These are phyloP conservation scores for Blastobotrys mokoenaii DNA, from an alignment of 805 yeast genomes.

Conservation along the genomic window DNA sequence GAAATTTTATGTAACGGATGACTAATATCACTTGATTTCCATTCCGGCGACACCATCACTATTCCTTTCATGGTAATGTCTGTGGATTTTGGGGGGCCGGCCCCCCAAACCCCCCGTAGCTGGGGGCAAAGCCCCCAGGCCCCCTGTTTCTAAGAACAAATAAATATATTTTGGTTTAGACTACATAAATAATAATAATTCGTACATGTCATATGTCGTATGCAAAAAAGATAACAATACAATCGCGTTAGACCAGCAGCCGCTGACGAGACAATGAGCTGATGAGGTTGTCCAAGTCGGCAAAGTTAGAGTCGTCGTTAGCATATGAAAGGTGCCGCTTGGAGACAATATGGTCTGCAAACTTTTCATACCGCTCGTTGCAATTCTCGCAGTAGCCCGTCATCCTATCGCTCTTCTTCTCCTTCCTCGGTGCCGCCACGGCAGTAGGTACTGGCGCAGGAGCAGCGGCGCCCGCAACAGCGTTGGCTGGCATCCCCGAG, in stretches of 20 bases:
- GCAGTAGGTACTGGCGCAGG: slow-evolving; percentile 14
- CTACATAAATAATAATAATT: too few species aligned
- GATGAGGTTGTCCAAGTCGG: slow-evolving; percentile 1
- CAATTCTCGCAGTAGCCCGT: slow-evolving; percentile 86
- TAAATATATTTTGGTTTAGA: neutral
- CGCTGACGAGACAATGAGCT: neutral
- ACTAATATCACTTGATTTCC: too few species aligned
- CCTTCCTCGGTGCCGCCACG: slow-evolving; percentile 4
- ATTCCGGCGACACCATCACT: too few species aligned
- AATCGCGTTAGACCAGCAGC: neutral
- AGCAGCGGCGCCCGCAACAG: slow-evolving; percentile 10
- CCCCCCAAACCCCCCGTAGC: too few species aligned
- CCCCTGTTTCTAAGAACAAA: too few species aligned
- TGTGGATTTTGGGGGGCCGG: too few species aligned
- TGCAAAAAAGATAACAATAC: neutral
- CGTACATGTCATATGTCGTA: too few species aligned
- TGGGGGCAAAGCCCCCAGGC: too few species aligned
- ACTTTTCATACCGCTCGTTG: slow-evolving; percentile 68
- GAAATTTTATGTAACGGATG: too few species aligned
- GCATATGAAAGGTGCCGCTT: slow-evolving; percentile 77
- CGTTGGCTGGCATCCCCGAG: slow-evolving; percentile 3
- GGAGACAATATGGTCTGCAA: slow-evolving; percentile 65
- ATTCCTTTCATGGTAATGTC: neutral
- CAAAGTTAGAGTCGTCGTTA: slow-evolving; percentile 54
- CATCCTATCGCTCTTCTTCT: slow-evolving; percentile 7